Conservation (phyloP, 805 yeast genomes). For the Crinitomyces ghanaensis region DNA sequence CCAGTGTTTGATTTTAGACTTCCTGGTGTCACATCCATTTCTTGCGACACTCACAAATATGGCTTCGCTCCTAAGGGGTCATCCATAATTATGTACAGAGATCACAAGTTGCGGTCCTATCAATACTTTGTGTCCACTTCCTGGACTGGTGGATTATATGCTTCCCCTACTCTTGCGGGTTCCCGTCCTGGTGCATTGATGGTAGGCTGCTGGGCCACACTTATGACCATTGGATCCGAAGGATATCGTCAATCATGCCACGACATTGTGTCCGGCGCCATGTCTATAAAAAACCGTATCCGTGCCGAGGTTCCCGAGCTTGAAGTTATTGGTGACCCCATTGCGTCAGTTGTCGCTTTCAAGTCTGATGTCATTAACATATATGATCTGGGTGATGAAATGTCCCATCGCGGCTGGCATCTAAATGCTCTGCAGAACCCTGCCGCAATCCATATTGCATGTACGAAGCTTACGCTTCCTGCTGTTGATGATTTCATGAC, state of each 20-base stretch:
- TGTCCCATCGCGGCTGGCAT: conserved; percentile 76
- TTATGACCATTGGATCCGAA: conserved; percentile 68
- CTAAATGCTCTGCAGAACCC: conserved; percentile 79
- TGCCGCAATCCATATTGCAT: conserved; percentile 82
- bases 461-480: conserved; percentile 58
- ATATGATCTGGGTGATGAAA: conserved; percentile 65
- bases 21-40: conserved; percentile 87
- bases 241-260: conserved; percentile 64
- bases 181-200: conserved; percentile 94
- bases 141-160: conserved; percentile 94
- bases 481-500: conserved; percentile 48
- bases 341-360: conserved; percentile 73
- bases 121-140: conserved; percentile 77
- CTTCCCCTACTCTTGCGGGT: conserved; percentile 94
- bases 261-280: conserved; percentile 57
- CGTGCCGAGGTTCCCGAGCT: conserved; percentile 40
- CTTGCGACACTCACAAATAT: conserved; percentile 99
- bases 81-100: conserved; percentile 81
- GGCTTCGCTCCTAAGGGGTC: conserved; percentile 99
- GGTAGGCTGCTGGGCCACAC: conserved; percentile 98
- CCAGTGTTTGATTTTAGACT: conserved; percentile 75
- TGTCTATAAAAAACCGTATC: conserved; percentile 40
- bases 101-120: conserved; percentile 49
- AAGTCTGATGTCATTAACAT: conserved; percentile 50
- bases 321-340: conserved; percentile 74